Evolutionary conservation across 2,329 filamentous ascomycete genomes (phyloP).

Genomic region (Seiridium cupressi): DNA sequence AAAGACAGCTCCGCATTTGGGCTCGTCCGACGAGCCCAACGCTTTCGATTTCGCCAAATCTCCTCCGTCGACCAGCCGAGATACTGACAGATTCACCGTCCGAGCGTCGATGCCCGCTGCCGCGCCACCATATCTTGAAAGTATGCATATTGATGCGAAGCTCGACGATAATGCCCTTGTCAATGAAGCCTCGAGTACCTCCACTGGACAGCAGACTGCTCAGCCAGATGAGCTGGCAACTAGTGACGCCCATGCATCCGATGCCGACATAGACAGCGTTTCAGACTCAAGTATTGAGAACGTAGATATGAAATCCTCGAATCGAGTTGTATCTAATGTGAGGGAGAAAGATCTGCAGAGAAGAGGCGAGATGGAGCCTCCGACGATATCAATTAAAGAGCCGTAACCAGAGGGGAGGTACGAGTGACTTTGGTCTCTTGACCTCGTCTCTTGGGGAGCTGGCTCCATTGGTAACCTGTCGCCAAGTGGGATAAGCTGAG

Average conservation of each 20-base stretch:
- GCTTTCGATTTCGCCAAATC: constrained; percentile 39
- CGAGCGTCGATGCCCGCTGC: background rate
- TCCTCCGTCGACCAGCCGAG: constrained; percentile 14
- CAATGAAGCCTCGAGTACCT: constrained; percentile 21
- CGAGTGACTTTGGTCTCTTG: too few relatives aligned
- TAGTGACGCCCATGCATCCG: constrained; percentile 24
- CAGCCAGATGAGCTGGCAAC: constrained; percentile 18
- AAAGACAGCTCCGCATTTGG: constrained; percentile 22
- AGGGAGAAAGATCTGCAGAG: background rate
- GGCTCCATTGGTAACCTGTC: too few relatives aligned
- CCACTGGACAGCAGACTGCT: constrained; percentile 13
- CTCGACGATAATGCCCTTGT: constrained; percentile 3
- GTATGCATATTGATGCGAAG: constrained; percentile 9
- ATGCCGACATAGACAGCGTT: constrained; percentile 27
- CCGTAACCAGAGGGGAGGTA: background rate
- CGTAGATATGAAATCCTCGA: background rate
- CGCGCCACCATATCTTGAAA: constrained; percentile 8
- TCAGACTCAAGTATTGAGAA: constrained; percentile 14
- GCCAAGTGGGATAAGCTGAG: too few relatives aligned
- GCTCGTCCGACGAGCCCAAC: constrained; percentile 22
- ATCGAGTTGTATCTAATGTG: background rate
- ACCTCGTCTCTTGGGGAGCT: too few relatives aligned
- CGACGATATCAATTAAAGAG: background rate
- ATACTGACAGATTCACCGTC: background rate
- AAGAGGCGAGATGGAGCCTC: background rate